Base-by-base conservation (phyloP, 805 yeast species). In the Kluyveromyces dobzhanskii region DNA sequence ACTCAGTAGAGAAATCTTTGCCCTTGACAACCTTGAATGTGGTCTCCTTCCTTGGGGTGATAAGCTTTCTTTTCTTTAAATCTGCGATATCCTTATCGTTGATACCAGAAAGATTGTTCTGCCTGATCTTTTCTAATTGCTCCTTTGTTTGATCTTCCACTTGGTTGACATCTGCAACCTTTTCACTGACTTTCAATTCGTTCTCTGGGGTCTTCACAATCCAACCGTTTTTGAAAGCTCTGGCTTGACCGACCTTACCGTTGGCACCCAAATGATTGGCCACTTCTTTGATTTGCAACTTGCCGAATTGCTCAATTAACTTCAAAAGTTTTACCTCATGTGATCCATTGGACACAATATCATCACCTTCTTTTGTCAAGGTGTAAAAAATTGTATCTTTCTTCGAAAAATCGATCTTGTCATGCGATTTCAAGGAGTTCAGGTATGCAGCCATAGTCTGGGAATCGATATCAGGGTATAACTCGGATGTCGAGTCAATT, bases 191-290 rank as follows among this genome's bases (percentile, higher is more conserved):
- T 37, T 85, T 75, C 50, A 90, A 73, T 44, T 57, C 63, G 54
- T 72, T 77, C 51, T 84, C 94, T 42, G 90, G 94, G 43, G 81
- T 84, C 61, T 94, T 92, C 47, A 75, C 67, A 53, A 92, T 80
- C 99, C 99, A 92, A 30, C 94, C 94, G 62, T 88, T 88, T 65
- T 87, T 90, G 75, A 92, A 94, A 13, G 97, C 99, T 55, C 88
- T 80, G 51, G 94, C 95, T 67, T 92, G 98, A 46, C 98, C 99
- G 47, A 90, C 73, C 51, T 80, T 80, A 46, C 97, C 97, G 43
- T 77, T 77, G 38, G 77, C 67, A 41, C 97, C 97, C 65, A 90
- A 69, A 48, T 80, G 73, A 40, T 78, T 59, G 37, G 66, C 65
- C 39, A 83, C 85, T 39, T 90, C 97, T 42, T 59, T 61, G 51